Evolutionary conservation across 768 basidiomycete species (phyloP), one percentile per base, ranked within the genome.

Genomic region (Boletus bicolor): DNA sequence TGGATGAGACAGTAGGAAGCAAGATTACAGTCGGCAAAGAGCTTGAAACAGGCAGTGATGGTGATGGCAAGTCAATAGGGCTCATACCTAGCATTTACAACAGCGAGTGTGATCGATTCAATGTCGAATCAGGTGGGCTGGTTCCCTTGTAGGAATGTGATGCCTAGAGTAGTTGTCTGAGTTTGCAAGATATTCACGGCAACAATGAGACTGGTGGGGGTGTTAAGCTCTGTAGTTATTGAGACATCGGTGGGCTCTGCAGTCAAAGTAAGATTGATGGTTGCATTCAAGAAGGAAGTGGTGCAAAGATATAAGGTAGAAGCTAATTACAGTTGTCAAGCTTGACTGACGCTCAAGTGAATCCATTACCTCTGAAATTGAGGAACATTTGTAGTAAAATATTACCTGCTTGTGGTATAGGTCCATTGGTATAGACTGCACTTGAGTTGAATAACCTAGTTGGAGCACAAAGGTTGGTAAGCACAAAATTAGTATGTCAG

Each of bases 381-480:
- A 85, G 64, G 62, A 84, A 85, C 72, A 84, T 72, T 55, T 85
- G 84, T 2, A 82, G 83, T 54, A 82, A 67, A 38, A 81, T 73
- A 53, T 76, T 67, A 19, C 66, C 74, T 15, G 76, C 69, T 39
- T 67, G 68, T 37, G 74, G 63, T 60, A 73, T 72, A 6, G 81
- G 78, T 2, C 83, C 82, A 43, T 66, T 57, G 19, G 81, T 79
- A 37, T 75, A 68, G 30, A 71, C 61, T 10, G 19, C 19, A 19
- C 19, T 19, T 19, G 19, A 19, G 19, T 19, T 19, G 19, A 19
- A 19, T 19, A 19, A 19, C 19, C 19, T 19, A 19, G 19, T 19
- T 19, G 19, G 19, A 19, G 19, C 19, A 19, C 19, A 19, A 19
- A 19, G 19, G 19, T 19, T 19, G 19, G 19, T 19, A 19, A 19